Conservation (phyloP, 306 rosid genomes). For the Cucurbita pepo region DNA sequence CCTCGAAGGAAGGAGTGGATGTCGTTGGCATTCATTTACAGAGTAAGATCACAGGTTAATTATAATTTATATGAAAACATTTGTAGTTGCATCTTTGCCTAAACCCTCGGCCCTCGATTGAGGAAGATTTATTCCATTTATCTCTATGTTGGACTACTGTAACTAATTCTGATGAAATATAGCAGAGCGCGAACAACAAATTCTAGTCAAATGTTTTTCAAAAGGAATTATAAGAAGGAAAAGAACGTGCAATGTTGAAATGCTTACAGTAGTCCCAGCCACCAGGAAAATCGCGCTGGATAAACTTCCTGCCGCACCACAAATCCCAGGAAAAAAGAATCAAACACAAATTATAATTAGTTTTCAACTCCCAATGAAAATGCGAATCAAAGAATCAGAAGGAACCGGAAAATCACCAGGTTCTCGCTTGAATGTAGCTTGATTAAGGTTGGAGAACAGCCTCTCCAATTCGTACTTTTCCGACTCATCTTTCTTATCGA, state of each 20-base stretch:
- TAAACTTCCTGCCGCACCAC: slow-evolving; percentile 40
- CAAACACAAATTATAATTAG: not conserved
- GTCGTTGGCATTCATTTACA: too few species aligned
- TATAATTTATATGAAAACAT: not conserved
- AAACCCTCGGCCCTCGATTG: not conserved
- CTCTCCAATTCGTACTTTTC: slow-evolving; percentile 24
- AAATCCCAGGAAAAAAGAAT: not conserved
- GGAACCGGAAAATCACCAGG: slow-evolving; percentile 31
- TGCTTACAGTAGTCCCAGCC: slow-evolving; percentile 53
- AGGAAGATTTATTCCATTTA: not conserved
- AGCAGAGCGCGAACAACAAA: not conserved
- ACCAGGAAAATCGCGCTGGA: slow-evolving; percentile 53
- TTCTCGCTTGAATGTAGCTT: slow-evolving; percentile 55
- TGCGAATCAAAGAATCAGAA: not conserved
- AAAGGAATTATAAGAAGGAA: not conserved
- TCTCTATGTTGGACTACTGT: not conserved
- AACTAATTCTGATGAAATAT: not conserved
- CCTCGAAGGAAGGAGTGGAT: too few species aligned
- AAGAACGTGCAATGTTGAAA: not conserved
- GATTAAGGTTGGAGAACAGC: slow-evolving; percentile 61
- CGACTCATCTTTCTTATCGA: not conserved
- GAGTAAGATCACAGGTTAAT: too few species aligned
- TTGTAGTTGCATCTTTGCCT: not conserved
- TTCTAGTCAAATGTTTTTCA: not conserved
- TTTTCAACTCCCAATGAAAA: not conserved